These are phyloP conservation scores for Neofusicoccum umdonicola DNA, from an alignment of 2,329 filamentous ascomycete species.

Conservation along the genomic window DNA sequence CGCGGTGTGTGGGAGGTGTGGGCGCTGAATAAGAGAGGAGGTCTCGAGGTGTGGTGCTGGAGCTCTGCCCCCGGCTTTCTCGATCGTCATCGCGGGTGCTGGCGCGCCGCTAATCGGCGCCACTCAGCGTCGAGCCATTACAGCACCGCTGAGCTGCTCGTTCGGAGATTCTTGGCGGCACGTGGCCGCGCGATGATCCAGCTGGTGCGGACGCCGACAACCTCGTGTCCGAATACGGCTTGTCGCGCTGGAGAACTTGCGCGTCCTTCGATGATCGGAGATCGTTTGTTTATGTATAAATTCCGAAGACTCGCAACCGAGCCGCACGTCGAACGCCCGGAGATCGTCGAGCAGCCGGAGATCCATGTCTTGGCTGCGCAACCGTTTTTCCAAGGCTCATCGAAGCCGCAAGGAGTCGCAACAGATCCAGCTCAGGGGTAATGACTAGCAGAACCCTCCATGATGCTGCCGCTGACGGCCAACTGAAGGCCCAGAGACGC, in stretches of 20 bases:
- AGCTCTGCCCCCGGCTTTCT: background rate
- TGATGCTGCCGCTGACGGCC: background rate
- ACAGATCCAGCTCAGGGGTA: conserved; percentile 8
- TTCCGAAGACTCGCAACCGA: background rate
- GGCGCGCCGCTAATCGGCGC: conserved; percentile 13
- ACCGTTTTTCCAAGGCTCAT: conserved; percentile 6
- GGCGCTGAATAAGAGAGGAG: conserved; percentile 4
- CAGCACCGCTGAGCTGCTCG: background rate
- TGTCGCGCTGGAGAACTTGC: background rate
- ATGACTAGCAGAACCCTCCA: background rate
- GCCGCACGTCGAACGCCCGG: background rate
- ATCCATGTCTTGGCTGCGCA: conserved; percentile 10
- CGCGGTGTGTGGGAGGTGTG: background rate
- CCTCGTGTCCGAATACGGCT: conserved; percentile 7
- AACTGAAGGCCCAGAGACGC: background rate
- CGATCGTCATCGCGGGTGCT: conserved; percentile 17
- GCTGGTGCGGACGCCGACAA: background rate
- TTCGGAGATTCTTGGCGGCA: background rate
- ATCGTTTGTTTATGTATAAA: background rate
- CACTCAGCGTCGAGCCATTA: conserved; percentile 10
- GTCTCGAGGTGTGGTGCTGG: background rate
- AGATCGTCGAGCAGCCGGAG: background rate
- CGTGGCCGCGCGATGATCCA: background rate
- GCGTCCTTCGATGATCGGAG: background rate
- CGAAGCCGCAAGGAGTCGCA: conserved; percentile 4